phyloP scores from a whole-genome alignment of 2,329 filamentous ascomycete species.

The Pseudogymnoascus destructans region DNA sequence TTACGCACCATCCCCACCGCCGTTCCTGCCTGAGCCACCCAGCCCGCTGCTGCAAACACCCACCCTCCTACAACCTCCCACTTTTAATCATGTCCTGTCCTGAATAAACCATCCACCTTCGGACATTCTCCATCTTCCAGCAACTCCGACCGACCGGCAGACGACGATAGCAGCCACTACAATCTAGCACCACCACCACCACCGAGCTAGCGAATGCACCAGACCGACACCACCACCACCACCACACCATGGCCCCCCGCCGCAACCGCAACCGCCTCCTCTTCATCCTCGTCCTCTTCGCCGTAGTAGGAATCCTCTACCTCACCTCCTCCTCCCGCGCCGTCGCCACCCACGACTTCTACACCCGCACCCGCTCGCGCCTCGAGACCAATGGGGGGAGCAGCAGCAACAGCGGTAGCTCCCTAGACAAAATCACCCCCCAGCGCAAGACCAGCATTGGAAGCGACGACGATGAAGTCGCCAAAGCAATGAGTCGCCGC shows the following conservation, averaged over 20 bases:
- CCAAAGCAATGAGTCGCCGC: conserved; percentile 43
- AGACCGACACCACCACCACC: background rate
- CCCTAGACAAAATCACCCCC: conserved; percentile 11
- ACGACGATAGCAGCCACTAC: background rate
- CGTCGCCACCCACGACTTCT: conserved; percentile 41
- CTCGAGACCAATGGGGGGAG: conserved; percentile 29
- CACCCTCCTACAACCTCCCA: no score
- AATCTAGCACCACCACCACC: background rate
- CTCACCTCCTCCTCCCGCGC: conserved; percentile 47
- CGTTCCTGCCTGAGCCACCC: no score
- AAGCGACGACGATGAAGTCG: conserved; percentile 41
- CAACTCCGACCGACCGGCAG: background rate
- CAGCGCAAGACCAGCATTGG: conserved; percentile 22
- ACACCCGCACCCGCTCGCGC: conserved; percentile 45
- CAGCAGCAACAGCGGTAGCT: background rate
- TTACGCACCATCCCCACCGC: no score
- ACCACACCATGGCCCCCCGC: conserved; percentile 52
- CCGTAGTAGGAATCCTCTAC: conserved; percentile 58
- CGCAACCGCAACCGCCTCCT: conserved; percentile 58
- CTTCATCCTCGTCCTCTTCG: conserved; percentile 48
- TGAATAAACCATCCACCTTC: no score
- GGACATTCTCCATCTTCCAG: no score
- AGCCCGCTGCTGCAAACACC: no score
- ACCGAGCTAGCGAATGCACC: background rate
- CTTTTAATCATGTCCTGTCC: no score